These are phyloP conservation scores for Skeletonema tropicum DNA, from an alignment of 108 stramenopile genomes.

Conservation along the genomic window DNA sequence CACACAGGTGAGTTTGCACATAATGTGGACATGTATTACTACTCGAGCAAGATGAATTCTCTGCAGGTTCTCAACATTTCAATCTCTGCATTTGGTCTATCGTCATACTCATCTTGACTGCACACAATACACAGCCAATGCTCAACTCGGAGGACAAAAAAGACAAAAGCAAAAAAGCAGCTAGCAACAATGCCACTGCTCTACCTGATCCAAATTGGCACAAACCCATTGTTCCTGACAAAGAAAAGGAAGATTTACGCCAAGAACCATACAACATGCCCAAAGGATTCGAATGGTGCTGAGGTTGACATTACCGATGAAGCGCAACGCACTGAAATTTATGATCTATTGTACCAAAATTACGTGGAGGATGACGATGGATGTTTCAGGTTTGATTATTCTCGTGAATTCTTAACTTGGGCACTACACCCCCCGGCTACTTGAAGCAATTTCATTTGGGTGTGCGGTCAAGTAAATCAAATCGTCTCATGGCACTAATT, in stretches of 20 bases:
- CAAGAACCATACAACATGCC: conserved; percentile 97
- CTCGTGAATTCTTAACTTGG: conserved; percentile 89
- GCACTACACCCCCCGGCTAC: conserved; percentile 96
- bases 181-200: conserved; percentile 40
- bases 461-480: conserved; percentile 77
- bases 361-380: conserved; percentile 99
- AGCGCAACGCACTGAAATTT: conserved; percentile 83
- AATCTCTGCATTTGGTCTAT: neutral
- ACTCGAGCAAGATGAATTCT: neutral
- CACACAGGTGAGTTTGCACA: conserved; percentile 81
- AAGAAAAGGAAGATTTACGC: conserved; percentile 75
- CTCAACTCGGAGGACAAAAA: conserved; percentile 24
- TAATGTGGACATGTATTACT: no score
- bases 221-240: conserved; percentile 90
- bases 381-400: conserved; percentile 98
- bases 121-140: conserved; percentile 29
- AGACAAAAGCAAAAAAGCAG: conserved; percentile 50
- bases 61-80: conserved; percentile 3
- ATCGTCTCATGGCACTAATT: conserved; percentile 95
- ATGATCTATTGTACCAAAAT: conserved; percentile 94
- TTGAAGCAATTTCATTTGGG: conserved; percentile 85
- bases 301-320: conserved; percentile 79
- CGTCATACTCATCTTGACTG: neutral
- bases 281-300: conserved; percentile 94
- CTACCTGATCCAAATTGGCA: conserved; percentile 28